These are phyloP conservation scores for Candida tropicalis DNA, from an alignment of 1,139 yeast genomes.

Conservation along the genomic window DNA sequence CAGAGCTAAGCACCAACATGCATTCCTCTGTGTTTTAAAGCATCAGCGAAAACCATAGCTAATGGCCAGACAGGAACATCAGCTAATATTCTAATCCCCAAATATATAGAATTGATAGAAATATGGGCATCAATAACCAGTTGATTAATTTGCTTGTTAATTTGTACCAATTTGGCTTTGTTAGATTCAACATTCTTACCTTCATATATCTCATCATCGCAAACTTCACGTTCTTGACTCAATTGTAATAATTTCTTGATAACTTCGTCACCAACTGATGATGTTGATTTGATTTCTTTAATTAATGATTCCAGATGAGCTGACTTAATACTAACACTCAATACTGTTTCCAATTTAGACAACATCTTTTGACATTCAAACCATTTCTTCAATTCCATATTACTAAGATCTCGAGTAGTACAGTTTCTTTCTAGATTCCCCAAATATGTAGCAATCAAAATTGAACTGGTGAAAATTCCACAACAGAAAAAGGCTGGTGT, in stretches of 20 bases:
- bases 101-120: slow-evolving; percentile 57
- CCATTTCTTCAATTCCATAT: slow-evolving; percentile 54
- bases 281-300: slow-evolving; percentile 18
- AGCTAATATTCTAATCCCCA: slow-evolving; percentile 73
- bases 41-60: slow-evolving; percentile 75
- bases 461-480: slow-evolving; percentile 61
- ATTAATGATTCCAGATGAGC: slow-evolving; percentile 60
- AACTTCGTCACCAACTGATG: slow-evolving; percentile 7
- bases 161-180: slow-evolving; percentile 8
- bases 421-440: slow-evolving; percentile 49
- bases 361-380: slow-evolving; percentile 51
- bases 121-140: slow-evolving; percentile 44
- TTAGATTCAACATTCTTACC: slow-evolving; percentile 13
- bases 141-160: slow-evolving; percentile 34
- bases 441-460: slow-evolving; percentile 64
- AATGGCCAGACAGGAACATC: slow-evolving; percentile 87
- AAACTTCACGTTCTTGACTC: slow-evolving; percentile 14
- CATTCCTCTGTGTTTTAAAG: slow-evolving; percentile 69
- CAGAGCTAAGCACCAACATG: no score
- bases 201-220: slow-evolving; percentile 16
- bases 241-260: slow-evolving; percentile 11
- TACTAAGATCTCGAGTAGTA: slow-evolving; percentile 29
- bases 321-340: slow-evolving; percentile 31
- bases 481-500: slow-evolving; percentile 77
- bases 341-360: slow-evolving; percentile 53